Conservation (phyloP, 2,329 filamentous ascomycete genomes). For the Myriangium duriaei region DNA sequence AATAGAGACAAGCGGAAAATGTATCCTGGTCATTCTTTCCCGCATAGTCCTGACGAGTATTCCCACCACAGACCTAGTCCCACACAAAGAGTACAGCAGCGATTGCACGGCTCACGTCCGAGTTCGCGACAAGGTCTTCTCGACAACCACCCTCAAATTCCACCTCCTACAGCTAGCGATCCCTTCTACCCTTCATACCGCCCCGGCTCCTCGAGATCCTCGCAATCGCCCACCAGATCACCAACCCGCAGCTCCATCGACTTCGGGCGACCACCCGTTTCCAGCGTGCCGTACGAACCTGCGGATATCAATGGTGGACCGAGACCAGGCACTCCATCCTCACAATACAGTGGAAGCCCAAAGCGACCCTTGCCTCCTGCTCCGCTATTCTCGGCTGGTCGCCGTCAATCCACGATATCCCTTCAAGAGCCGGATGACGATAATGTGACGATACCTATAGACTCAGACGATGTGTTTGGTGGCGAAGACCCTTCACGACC, state of each 20-base stretch:
- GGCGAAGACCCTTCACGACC: slow-evolving; percentile 50
- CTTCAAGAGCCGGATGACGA: slow-evolving; percentile 34
- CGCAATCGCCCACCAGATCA: slow-evolving; percentile 39
- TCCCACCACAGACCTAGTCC: slow-evolving; percentile 30
- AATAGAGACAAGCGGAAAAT: slow-evolving; percentile 17
- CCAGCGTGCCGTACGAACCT: slow-evolving; percentile 66
- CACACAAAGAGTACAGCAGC: slow-evolving; percentile 36
- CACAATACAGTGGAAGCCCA: slow-evolving; percentile 76
- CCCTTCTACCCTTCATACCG: slow-evolving; percentile 52
- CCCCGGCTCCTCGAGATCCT: slow-evolving; percentile 38
- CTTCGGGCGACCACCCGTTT: slow-evolving; percentile 58
- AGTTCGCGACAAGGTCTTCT: slow-evolving; percentile 37
- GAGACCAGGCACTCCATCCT: slow-evolving; percentile 79
- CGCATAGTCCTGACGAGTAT: slow-evolving; percentile 18
- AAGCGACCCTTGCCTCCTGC: slow-evolving; percentile 77
- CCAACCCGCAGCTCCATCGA: slow-evolving; percentile 45
- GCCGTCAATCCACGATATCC: slow-evolving; percentile 31
- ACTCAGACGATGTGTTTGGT: slow-evolving; percentile 27
- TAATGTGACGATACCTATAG: slow-evolving; percentile 59
- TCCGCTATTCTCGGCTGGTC: slow-evolving; percentile 60
- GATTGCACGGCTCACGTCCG: slow-evolving; percentile 30
- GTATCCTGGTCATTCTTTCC: slow-evolving; percentile 1
- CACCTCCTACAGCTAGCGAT: slow-evolving; percentile 47
- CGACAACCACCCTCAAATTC: slow-evolving; percentile 36
- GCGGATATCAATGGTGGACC: slow-evolving; percentile 81